phyloP scores from a whole-genome alignment of 2,329 filamentous ascomycete genomes.

The Davidsoniella eucalypti region DNA sequence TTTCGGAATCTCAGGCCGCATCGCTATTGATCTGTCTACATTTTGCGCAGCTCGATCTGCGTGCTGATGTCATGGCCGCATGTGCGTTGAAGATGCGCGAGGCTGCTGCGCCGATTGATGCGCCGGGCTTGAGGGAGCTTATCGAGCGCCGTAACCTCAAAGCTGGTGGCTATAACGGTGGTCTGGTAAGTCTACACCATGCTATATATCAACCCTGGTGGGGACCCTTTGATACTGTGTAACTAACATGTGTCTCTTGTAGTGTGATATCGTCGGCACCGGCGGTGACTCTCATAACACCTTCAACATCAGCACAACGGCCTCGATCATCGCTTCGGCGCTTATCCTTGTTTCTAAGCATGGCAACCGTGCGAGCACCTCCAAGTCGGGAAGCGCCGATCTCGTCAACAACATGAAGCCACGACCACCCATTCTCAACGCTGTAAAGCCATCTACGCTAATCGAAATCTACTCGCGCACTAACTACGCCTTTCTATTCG shows the following conservation, averaged over 20 bases:
- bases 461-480: conserved; percentile 55
- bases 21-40: conserved; percentile 81
- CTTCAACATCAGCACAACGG: conserved; percentile 93
- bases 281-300: conserved; percentile 94
- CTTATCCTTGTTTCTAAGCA: conserved; percentile 82
- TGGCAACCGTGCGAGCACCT: conserved; percentile 88
- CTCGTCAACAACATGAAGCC: conserved; percentile 63
- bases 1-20: conserved; percentile 77
- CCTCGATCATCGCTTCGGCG: conserved; percentile 79
- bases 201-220: background rate
- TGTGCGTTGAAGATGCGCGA: conserved; percentile 72
- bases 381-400: conserved; percentile 88
- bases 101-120: conserved; percentile 58
- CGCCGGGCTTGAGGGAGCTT: conserved; percentile 40
- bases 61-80: conserved; percentile 70
- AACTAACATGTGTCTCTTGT: conserved; percentile 7
- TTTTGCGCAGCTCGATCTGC: conserved; percentile 73
- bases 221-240: background rate
- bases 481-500: conserved; percentile 93
- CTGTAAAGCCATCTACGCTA: conserved; percentile 57
- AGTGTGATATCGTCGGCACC: conserved; percentile 90
- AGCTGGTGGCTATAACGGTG: conserved; percentile 64
- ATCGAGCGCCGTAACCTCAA: conserved; percentile 43
- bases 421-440: conserved; percentile 54
- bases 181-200: conserved; percentile 45